Percentiles rank a stretch among this genome's conserved stretches.
phyloP scores from a whole-genome alignment of 2,329 filamentous ascomycete species.

The Cucurbitaria berberidis region DNA sequence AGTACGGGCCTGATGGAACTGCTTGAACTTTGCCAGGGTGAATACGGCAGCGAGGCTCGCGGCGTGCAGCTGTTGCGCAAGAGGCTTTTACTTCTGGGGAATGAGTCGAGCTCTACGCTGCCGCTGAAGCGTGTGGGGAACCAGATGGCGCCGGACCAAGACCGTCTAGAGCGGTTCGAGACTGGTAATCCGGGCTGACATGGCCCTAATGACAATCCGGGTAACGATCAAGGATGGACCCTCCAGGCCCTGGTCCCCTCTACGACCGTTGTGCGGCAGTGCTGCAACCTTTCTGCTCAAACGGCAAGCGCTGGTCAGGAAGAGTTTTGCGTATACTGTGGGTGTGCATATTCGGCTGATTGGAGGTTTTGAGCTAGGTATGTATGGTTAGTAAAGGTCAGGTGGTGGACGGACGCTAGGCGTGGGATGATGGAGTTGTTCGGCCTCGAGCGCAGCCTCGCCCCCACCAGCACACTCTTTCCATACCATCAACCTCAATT shows the following conservation, averaged over 20 bases:
- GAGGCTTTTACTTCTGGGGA: neutral
- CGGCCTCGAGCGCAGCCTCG: neutral
- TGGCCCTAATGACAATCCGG: conserved; percentile 11
- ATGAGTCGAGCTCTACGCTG: neutral
- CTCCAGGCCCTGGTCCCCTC: conserved; percentile 28
- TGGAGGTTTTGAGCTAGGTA: conserved; percentile 4
- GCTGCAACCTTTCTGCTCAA: conserved; percentile 5
- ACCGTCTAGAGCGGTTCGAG: conserved; percentile 22
- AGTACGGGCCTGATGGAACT: neutral
- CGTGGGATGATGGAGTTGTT: neutral
- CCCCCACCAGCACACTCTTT: neutral
- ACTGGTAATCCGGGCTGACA: conserved; percentile 22
- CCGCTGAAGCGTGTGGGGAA: conserved; percentile 15
- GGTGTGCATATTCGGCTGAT: conserved; percentile 8
- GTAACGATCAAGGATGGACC: conserved; percentile 13
- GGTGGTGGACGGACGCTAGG: conserved; percentile 12
- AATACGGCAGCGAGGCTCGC: neutral
- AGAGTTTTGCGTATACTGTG: neutral
- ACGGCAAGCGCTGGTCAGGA: conserved; percentile 1
- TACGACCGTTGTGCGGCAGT: conserved; percentile 14
- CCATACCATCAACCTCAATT: neutral
- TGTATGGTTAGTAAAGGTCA: conserved; percentile 1
- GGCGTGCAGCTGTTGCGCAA: neutral
- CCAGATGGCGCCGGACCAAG: conserved; percentile 15
- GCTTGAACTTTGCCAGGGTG: neutral